Evolutionary conservation across 768 basidiomycete genomes (phyloP).

Genomic region (Suillus weaverae): DNA sequence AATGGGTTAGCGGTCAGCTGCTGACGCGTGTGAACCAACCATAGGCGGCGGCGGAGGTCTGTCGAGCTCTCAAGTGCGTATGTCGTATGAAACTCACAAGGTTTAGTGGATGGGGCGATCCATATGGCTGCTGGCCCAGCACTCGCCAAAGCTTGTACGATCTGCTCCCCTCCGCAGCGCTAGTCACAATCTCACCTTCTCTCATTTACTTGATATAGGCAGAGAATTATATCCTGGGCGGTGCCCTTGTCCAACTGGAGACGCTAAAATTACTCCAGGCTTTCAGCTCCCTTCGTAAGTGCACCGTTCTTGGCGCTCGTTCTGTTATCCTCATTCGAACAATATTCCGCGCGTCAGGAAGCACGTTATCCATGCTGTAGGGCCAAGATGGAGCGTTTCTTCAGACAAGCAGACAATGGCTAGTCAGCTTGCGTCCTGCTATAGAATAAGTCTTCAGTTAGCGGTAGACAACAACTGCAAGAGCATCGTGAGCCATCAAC

Average conservation of each 20-base stretch:
- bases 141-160: constrained; percentile 37
- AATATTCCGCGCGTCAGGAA: constrained; percentile 39
- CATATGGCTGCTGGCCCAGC: constrained; percentile 71
- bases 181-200: neutral
- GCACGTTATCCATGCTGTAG: constrained; percentile 80
- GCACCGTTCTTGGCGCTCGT: neutral
- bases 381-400: constrained; percentile 59
- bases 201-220: neutral
- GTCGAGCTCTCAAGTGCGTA: constrained; percentile 18
- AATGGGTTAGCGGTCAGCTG: neutral
- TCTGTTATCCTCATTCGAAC: neutral
- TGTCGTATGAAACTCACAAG: constrained; percentile 4
- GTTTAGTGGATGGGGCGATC: constrained; percentile 78
- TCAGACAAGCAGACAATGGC: constrained; percentile 45
- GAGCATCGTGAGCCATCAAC: constrained; percentile 51
- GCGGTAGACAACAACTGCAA: constrained; percentile 59
- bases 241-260: constrained; percentile 59
- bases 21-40: neutral
- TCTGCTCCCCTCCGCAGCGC: neutral
- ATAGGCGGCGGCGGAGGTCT: constrained; percentile 77
- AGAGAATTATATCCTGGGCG: constrained; percentile 2
- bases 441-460: constrained; percentile 59
- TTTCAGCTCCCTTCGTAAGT: constrained; percentile 77
- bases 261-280: constrained; percentile 78
- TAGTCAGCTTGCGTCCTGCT: constrained; percentile 64